Conservation (phyloP, 2,329 filamentous ascomycete species). For the Colletotrichum endophyticum region DNA sequence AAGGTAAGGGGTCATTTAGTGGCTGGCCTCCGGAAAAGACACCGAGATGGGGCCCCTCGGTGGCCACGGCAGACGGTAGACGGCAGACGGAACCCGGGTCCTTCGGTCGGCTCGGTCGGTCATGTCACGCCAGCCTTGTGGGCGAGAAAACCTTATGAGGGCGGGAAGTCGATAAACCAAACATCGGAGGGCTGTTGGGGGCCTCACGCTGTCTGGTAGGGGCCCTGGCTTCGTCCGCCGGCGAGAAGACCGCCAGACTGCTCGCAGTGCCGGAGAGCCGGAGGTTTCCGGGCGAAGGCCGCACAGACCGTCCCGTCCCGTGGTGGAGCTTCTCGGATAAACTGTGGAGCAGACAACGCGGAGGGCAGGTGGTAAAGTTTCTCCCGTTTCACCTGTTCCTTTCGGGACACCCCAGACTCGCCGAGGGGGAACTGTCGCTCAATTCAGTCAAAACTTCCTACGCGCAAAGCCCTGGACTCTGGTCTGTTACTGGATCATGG, state of each 20-base stretch:
- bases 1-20: background rate
- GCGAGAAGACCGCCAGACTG: background rate
- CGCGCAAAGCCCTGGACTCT: background rate
- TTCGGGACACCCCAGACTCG: background rate
- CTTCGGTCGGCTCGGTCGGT: background rate
- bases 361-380: background rate
- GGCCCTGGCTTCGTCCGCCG: background rate
- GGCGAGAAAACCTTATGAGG: background rate
- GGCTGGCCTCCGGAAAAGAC: background rate
- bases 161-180: background rate
- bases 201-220: background rate
- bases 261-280: background rate
- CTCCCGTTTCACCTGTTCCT: conserved; percentile 8
- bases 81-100: background rate
- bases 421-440: background rate
- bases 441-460: background rate
- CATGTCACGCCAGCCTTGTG: background rate
- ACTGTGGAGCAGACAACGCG: background rate
- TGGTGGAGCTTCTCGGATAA: background rate
- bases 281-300: background rate
- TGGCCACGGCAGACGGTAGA: background rate
- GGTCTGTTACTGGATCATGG: background rate
- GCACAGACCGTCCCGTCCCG: conserved; percentile 1
- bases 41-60: background rate
- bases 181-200: background rate